A percentile compares a stretch with the other conserved stretches of the same genome.
Conservation (phyloP, 345 rosid genomes). For the Camelina laxa region DNA sequence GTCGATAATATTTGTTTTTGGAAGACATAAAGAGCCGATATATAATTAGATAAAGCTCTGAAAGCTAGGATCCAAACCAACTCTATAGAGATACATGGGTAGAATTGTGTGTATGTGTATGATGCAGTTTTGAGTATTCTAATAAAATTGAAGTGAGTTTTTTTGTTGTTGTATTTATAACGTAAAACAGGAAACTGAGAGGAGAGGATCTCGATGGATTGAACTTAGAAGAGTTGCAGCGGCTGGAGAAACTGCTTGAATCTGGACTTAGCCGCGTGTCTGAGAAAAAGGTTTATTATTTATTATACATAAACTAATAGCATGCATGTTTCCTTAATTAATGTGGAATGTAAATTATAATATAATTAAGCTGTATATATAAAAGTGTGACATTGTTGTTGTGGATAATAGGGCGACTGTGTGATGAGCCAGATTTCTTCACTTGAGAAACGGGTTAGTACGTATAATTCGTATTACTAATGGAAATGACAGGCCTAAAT, state of each 20-base stretch:
- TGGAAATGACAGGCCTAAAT: constrained; percentile 4
- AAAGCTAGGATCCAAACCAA: background rate
- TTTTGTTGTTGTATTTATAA: background rate
- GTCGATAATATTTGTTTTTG: background rate
- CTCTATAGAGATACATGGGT: background rate
- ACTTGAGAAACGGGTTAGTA: constrained; percentile 73
- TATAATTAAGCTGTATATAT: background rate
- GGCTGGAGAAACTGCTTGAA: constrained; percentile 79
- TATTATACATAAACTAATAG: background rate
- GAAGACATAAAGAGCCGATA: background rate
- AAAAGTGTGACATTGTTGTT: constrained; percentile 5
- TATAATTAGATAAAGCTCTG: background rate
- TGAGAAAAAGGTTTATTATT: constrained; percentile 65
- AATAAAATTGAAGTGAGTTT: background rate
- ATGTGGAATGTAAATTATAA: background rate
- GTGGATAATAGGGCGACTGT: constrained; percentile 61
- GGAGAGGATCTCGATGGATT: constrained; percentile 90
- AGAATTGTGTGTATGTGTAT: constrained; percentile 29
- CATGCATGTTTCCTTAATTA: background rate
- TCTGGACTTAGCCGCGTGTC: constrained; percentile 71
- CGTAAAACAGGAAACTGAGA: constrained; percentile 68
- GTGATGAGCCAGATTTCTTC: constrained; percentile 70
- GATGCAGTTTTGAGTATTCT: background rate
- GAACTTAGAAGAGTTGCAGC: constrained; percentile 69
- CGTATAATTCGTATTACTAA: background rate